Evolutionary conservation across 352 stramenopile species (phyloP), one percentile per base, ranked within the genome.

Genomic region (Phytophthora hybrid): DNA sequence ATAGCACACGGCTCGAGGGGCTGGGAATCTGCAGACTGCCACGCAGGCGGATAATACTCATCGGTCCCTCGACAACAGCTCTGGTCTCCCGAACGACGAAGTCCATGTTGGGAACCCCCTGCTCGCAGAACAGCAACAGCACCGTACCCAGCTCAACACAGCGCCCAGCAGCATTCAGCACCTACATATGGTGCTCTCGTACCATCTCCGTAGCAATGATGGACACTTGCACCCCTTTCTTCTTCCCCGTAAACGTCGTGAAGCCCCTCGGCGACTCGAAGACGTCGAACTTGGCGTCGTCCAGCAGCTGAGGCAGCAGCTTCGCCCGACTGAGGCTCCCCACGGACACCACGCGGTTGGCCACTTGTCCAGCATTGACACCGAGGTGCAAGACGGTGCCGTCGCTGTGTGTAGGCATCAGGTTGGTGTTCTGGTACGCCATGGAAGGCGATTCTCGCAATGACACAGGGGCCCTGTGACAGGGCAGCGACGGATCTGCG

Each of bases 121-220:
- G 19, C 37, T 31, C 13, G 5, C 23, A 57, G 3, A n/a, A 39
- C 34, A n/a, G 59, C 60, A 41, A 23, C 21, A 16, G 8, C 10
- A 11, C 18, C 41, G 7, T n/a, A 14, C 7, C 3, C 21, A 5
- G 10, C 9, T 37, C 32, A 37, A 11, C 32, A 37, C 51, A 46
- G 37, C 10, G 37, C 26, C 44, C 14, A 56, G 14, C 34, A 19
- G 23, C 23, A 29, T 29, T 29, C 23, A 29, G 23, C 23, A 29
- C 1, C 23, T 29, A 29, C 23, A 29, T 29, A 3, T 29, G 16
- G 37, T 44, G 10, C 11, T 44, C 8, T 37, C 63, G 2, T 57
- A 85, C 80, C 87, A 93, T 93, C 29, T 83, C 86, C 10, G 83
- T 93, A 26, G 86, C 77, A 19, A 93, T 54, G 61, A 93, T 78